Conservation (phyloP, 208 protist species). For the Leishmania major region DNA sequence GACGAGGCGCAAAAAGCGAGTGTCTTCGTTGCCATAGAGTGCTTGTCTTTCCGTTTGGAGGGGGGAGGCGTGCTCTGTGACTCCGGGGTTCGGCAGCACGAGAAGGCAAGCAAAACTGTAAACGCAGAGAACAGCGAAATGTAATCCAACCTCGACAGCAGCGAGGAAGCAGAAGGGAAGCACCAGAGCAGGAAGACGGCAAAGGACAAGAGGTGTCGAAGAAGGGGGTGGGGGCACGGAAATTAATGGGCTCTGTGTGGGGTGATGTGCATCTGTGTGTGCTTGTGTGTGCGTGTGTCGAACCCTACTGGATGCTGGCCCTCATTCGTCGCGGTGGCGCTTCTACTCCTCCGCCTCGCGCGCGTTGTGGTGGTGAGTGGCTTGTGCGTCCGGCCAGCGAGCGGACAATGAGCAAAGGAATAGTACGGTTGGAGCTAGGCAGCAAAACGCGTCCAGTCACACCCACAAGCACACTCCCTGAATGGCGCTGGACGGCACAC, state of each 20-base stretch:
- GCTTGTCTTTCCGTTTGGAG: not conserved
- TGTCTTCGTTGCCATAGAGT: not conserved
- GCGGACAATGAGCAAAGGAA: not conserved
- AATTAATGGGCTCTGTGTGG: not conserved
- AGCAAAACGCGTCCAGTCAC: not conserved
- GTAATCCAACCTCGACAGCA: not conserved
- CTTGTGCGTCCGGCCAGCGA: not conserved
- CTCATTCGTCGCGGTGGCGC: not conserved
- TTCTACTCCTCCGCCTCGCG: not conserved
- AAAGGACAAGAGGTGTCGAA: not conserved
- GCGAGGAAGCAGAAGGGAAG: not conserved
- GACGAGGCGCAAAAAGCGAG: not conserved
- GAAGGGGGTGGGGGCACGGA: not conserved
- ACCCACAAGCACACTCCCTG: not conserved
- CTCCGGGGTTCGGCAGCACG: not conserved
- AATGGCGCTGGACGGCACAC: not conserved
- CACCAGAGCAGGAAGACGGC: not conserved
- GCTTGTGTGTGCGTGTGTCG: not conserved
- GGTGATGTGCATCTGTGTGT: not conserved
- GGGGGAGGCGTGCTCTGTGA: not conserved
- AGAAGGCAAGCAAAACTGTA: not conserved
- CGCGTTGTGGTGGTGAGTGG: not conserved
- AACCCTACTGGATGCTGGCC: not conserved
- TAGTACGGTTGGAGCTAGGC: not conserved
- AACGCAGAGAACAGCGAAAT: not conserved